phyloP scores from a whole-genome alignment of 164 flowering plant species.

The Tinospora cordifolia region DNA sequence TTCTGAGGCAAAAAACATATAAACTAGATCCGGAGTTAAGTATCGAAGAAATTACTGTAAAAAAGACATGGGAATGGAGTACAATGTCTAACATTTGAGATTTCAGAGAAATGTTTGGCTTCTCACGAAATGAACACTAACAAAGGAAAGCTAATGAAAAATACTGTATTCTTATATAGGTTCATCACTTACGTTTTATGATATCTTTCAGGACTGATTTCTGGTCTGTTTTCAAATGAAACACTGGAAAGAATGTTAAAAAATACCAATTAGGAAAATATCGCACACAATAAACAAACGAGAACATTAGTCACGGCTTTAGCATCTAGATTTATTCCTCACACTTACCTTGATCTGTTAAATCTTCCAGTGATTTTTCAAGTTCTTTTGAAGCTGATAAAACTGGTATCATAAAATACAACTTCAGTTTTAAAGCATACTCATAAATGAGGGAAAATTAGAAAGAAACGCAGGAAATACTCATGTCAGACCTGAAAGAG shows the following conservation, averaged over 20 bases:
- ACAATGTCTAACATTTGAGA: not conserved
- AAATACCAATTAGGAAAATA: not conserved
- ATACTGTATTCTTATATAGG: not conserved
- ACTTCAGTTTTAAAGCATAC: too few relatives aligned
- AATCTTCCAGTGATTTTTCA: conserved; percentile 32
- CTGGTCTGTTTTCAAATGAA: conserved; percentile 7
- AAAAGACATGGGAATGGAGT: too few relatives aligned
- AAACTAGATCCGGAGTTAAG: not conserved
- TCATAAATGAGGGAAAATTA: too few relatives aligned
- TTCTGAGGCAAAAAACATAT: not conserved
- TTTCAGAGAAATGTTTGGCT: not conserved
- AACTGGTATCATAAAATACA: conserved; percentile 24
- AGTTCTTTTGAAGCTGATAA: conserved; percentile 46
- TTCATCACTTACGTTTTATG: conserved; percentile 27
- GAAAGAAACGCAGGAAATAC: too few relatives aligned
- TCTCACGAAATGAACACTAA: not conserved
- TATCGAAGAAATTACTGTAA: too few relatives aligned
- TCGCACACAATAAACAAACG: not conserved
- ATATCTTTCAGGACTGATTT: conserved; percentile 14
- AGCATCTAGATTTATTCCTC: not conserved
- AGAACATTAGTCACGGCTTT: not conserved
- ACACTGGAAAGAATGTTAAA: conserved; percentile 21
- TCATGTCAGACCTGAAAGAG: conserved; percentile 47
- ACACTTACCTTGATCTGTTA: conserved; percentile 30
- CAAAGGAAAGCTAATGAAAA: not conserved